Base-by-base conservation (phyloP, 2,329 filamentous ascomycete species). In the Metarhizium humberi region DNA sequence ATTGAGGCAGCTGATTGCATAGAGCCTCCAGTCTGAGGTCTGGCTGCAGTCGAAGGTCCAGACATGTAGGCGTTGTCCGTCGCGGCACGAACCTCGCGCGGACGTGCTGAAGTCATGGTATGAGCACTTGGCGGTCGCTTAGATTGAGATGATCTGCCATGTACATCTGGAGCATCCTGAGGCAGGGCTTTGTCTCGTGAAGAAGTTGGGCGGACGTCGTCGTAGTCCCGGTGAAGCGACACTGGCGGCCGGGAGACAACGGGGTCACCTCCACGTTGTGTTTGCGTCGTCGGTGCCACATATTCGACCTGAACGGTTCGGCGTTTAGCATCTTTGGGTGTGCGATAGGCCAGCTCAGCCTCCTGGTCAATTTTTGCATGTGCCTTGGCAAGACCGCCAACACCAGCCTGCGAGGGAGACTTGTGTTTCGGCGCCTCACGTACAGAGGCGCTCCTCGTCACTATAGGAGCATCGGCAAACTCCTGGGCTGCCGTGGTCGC, bases 281-380 rank as follows among this genome's bases (percentile, higher is more conserved):
- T 96, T 66, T 92, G 85, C 6, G 90, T 95, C 30, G 86, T 85
- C 29, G 94, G 94, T 20, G 92, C 88, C 55, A 97, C 94, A 70
- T 99, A 99, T 75, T 99, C 94, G 58, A 99, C 89, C 73, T 99
- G 94, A 0, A 99, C 90, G 0, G 94, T 99, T 63, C 92, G 84
- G 56, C 94, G 85, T 73, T 97, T 97, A 64, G 87, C 87, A 67
- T 96, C 92, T 62, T 91, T 87, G 68, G 88, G 88, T 46, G 82
- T 79, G 64, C 85, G 85, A 6, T 71, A 64, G 38, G 68, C 65
- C 11, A 70, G 74, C 58, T 87, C 82, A 6, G 81, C 75, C 43
- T 87, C 83, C 40, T 79, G 76, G 54, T 91, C 88, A 61, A 90
- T 80, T 62, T 86, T 88, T 56, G 86, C 87, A 63, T 88, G 85